These are phyloP conservation scores for Ceratonia siliqua DNA, from an alignment of 306 rosid genomes.

Conservation along the genomic window DNA sequence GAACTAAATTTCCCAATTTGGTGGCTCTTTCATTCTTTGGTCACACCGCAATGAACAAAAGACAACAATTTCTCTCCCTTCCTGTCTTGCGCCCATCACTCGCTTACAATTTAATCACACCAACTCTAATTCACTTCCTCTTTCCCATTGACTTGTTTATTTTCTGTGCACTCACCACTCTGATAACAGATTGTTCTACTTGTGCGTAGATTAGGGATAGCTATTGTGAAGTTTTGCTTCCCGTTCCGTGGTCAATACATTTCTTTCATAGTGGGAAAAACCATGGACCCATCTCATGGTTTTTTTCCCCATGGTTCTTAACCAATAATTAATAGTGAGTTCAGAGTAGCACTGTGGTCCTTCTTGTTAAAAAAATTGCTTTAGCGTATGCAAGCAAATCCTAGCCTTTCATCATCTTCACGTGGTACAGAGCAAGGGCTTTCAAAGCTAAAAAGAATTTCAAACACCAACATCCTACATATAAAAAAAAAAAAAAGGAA, in stretches of 20 bases:
- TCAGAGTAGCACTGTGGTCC: neutral
- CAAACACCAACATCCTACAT: neutral
- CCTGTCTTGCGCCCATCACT: constrained; percentile 30
- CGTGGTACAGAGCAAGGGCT: neutral
- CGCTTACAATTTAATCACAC: neutral
- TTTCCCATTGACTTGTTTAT: constrained; percentile 16
- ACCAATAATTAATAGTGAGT: neutral
- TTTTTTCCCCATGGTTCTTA: neutral
- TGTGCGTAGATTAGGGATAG: neutral
- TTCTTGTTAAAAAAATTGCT: neutral
- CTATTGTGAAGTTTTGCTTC: constrained; percentile 15
- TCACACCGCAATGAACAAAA: neutral
- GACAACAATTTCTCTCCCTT: neutral
- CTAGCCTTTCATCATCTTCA: neutral
- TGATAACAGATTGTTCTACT: neutral
- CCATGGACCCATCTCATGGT: constrained; percentile 30
- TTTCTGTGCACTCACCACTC: neutral
- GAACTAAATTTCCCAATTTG: constrained; percentile 23
- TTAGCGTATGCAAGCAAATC: neutral
- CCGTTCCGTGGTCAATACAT: constrained; percentile 27
- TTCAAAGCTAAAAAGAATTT: neutral
- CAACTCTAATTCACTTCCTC: constrained; percentile 25
- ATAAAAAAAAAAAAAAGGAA: neutral
- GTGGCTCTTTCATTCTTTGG: constrained; percentile 22
- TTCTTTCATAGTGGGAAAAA: constrained; percentile 31